Evolutionary conservation across 1,139 yeast species (phyloP), one percentile per base, ranked within the genome.

Genomic region (Komagataea norvegica): DNA sequence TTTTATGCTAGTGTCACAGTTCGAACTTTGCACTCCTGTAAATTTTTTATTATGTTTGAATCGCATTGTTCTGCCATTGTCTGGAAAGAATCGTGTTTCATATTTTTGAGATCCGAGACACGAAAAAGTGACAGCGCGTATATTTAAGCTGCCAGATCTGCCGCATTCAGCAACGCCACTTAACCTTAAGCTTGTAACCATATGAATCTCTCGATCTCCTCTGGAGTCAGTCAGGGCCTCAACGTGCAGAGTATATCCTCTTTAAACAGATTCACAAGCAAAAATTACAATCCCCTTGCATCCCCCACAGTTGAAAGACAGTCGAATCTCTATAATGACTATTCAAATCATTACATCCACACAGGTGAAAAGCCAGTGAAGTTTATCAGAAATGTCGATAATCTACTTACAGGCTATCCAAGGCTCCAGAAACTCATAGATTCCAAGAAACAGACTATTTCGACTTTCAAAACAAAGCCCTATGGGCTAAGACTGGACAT

Each of bases 331-430:
- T 20, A 35, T 18, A 84, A 83, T 52, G 94, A 88, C 59, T 86
- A 81, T 53, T 68, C 86, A 10, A 81, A 83, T 50, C 68, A 79
- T 46, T 82, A 74, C 55, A 62, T 87, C 29, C 84, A 79, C 45
- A 65, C 79, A 11, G 82, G 80, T 0, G 59, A 62, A 8, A 54
- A 69, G 4, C 95, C 96, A 0, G 78, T 77, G 29, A 64, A 64
- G 20, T 77, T 71, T 50, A 77, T 89, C 24, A 70, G 81, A 37
- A 88, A 89, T 57, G 65, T 75, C 3, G 62, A 64, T 22, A 72
- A 76, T 41, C 80, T 89, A 2, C 73, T 80, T 3, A 81, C 76
- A 41, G 96, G 96, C 2, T 89, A 89, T 51, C 96, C 96, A 3
- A 84, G 84, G 55, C 66, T 88, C 18, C 84, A 79, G 48, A 70